Conservation (phyloP, 306 rosid genomes). For the Pyrus bretschneideri region DNA sequence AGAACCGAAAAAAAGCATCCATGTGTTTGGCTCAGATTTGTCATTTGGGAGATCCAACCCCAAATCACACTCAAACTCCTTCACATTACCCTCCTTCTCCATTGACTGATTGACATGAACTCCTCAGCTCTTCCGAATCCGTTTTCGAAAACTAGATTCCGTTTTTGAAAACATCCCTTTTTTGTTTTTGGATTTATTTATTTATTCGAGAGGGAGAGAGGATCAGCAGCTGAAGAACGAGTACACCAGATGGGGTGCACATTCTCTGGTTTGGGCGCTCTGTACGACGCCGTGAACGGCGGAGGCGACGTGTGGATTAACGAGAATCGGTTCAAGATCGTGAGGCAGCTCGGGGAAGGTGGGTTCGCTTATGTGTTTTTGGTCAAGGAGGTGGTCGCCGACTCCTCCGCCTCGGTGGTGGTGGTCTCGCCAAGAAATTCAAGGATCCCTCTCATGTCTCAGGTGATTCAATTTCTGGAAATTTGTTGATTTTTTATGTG, state of each 20-base stretch:
- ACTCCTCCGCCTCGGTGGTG: constrained; percentile 30
- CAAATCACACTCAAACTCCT: not conserved
- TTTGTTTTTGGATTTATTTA: not conserved
- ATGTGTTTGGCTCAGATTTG: constrained; percentile 34
- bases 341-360: constrained; percentile 97
- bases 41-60: constrained; percentile 27
- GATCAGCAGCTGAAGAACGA: not conserved
- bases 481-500: not conserved
- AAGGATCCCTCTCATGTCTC: constrained; percentile 73
- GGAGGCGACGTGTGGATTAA: constrained; percentile 98
- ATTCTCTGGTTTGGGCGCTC: constrained; percentile 84
- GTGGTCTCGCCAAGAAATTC: constrained; percentile 59
- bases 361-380: constrained; percentile 86
- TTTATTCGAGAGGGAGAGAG: not conserved
- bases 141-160: constrained; percentile 37
- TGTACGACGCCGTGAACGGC: constrained; percentile 87
- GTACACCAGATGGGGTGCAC: constrained; percentile 70
- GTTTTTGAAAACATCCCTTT: not conserved
- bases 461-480: constrained; percentile 28
- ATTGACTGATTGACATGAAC: constrained; percentile 27
- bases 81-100: not conserved
- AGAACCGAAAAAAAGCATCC: not conserved
- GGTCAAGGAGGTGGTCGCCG: constrained; percentile 65
- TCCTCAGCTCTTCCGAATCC: constrained; percentile 52
- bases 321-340: constrained; percentile 77